Evolutionary conservation across 768 basidiomycete species (phyloP).

Genomic region (Tulasnella sp.): DNA sequence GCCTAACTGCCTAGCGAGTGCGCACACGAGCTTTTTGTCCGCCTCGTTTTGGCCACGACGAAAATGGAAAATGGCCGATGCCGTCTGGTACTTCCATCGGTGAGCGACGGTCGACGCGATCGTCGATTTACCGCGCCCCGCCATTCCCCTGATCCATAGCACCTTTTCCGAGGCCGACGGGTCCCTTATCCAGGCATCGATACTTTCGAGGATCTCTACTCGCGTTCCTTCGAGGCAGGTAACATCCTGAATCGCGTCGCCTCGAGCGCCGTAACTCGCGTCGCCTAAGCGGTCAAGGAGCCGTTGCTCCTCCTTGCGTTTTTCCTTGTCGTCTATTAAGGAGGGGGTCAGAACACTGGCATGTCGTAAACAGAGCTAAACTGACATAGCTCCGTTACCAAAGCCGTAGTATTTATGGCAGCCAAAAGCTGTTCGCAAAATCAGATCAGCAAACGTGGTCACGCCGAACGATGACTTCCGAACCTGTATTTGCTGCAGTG

Average conservation of each 20-base stretch:
- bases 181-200: not conserved
- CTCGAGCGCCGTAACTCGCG: not conserved
- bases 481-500: not conserved
- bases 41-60: not conserved
- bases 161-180: not conserved
- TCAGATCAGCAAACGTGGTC: not conserved
- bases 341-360: not conserved
- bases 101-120: not conserved
- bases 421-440: not conserved
- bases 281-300: slow-evolving; percentile 1
- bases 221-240: not conserved
- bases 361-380: not conserved
- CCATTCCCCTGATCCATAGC: not conserved
- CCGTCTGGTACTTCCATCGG: not conserved
- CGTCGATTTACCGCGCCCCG: not conserved
- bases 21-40: not conserved
- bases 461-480: not conserved
- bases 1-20: not conserved
- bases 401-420: not conserved
- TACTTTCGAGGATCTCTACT: not conserved
- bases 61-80: not conserved
- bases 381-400: not conserved
- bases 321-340: not conserved
- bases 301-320: not conserved
- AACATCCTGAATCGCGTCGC: not conserved